These are phyloP conservation scores for Lathyrus sativus DNA, from an alignment of 306 rosid genomes.

Conservation along the genomic window DNA sequence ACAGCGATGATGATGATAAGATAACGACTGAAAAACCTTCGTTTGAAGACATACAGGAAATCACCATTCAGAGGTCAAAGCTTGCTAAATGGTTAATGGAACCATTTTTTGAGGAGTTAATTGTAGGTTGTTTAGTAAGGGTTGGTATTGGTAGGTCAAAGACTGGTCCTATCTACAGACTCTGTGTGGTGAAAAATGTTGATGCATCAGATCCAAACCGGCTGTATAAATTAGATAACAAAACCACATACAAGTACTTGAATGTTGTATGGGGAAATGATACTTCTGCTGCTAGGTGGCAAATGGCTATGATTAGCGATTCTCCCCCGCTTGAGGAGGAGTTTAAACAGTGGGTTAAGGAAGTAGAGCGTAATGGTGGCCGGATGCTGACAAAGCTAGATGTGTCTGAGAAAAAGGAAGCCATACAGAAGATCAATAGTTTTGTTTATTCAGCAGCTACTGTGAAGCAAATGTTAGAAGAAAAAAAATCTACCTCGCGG, in stretches of 20 bases:
- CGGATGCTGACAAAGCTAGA: constrained; percentile 72
- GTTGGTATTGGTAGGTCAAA: constrained; percentile 94
- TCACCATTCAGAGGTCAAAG: constrained; percentile 80
- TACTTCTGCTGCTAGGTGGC: constrained; percentile 91
- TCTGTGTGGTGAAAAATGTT: constrained; percentile 86
- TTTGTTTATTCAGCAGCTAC: constrained; percentile 90
- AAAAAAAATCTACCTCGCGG: constrained; percentile 77
- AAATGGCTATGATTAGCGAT: constrained; percentile 96
- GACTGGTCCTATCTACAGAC: constrained; percentile 77
- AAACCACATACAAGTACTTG: constrained; percentile 75
- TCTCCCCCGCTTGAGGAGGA: constrained; percentile 78
- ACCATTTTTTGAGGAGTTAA: constrained; percentile 93
- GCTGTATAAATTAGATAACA: constrained; percentile 77
- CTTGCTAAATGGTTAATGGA: constrained; percentile 93
- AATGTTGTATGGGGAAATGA: constrained; percentile 96
- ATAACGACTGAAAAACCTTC: constrained; percentile 55
- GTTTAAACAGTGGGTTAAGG: constrained; percentile 85
- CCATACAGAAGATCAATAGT: constrained; percentile 63
- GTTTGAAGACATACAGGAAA: constrained; percentile 78
- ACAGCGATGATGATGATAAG: constrained; percentile 87
- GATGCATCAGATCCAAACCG: constrained; percentile 81
- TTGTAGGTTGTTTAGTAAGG: constrained; percentile 94
- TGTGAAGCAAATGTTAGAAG: constrained; percentile 89
- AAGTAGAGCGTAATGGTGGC: constrained; percentile 81
- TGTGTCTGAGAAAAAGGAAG: constrained; percentile 63